Evolutionary conservation across 2,329 filamentous ascomycete species (phyloP), one percentile per base, ranked within the genome.

Genomic region (Diaporthe citri): DNA sequence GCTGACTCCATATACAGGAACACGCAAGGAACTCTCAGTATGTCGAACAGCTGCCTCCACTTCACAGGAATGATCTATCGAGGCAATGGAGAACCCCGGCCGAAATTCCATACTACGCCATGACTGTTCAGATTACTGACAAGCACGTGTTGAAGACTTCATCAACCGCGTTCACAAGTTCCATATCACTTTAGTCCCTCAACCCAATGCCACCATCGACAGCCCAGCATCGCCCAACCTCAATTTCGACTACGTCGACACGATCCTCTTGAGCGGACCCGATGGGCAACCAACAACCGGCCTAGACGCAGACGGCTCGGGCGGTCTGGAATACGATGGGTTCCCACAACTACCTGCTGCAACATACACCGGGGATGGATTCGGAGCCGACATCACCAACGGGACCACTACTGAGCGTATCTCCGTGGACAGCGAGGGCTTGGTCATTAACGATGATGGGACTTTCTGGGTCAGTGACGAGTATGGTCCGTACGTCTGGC

Each of bases 401-500:
- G 92, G 90, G 1, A 87, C 36, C 5, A 57, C 46, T 3, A n/a
- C 36, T 9, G 31, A 86, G 74, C 86, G 90, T 17, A 87, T 94
- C 46, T 82, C 89, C 0, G 80, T 95, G 3, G 93, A 95, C 79
- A 84, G 89, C 0, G 93, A 95, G 83, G 93, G 93, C 1, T 83
- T 95, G 0, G 89, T 90, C 1, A 85, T 95, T 9, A 88, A 88
- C 66, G 77, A 83, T 0, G 89, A 93, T 72, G 90, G 89, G 17
- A 86, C 86, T 0, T 94, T 93, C 83, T 95, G 92, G 91, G 85
- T 94, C 52, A 89, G 86, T 10, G 93, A 95, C 79, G 93, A 94
- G 83, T 93, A 93, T 80, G 93, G 92, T 0, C 92, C 92, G 0
- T 94, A 92, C 78, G 84, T 94, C 31, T 95, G 94, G 85, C 88